Conservation (phyloP, 75 land plant species). For the Isoetes taiwanensis region DNA sequence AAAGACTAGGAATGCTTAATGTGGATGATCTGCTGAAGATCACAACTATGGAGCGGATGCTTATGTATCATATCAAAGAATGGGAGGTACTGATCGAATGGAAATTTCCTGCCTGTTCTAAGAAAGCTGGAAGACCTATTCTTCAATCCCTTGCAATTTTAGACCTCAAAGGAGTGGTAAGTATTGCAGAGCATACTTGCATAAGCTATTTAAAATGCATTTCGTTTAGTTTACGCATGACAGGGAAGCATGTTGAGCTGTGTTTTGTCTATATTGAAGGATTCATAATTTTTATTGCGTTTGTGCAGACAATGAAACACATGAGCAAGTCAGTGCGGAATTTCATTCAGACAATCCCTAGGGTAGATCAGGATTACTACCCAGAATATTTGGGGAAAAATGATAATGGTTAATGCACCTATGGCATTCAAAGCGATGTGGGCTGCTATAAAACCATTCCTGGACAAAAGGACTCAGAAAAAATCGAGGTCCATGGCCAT, state of each 20-base stretch:
- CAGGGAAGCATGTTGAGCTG: too few relatives aligned
- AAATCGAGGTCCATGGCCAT: constrained; percentile 31
- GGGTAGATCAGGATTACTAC: constrained; percentile 31
- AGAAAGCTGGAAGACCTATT: constrained; percentile 18
- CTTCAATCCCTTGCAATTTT: constrained; percentile 25
- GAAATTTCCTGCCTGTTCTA: constrained; percentile 37
- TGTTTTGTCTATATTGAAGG: too few relatives aligned
- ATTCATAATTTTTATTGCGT: not conserved
- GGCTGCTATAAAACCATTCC: constrained; percentile 37
- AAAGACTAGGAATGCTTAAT: constrained; percentile 26
- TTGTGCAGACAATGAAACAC: constrained; percentile 33
- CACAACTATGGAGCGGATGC: constrained; percentile 25
- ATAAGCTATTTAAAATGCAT: not conserved
- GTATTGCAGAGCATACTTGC: not conserved
- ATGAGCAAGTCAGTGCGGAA: constrained; percentile 37
- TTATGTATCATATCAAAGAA: constrained; percentile 28
- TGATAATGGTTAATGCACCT: constrained; percentile 33
- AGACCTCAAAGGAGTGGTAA: constrained; percentile 37
- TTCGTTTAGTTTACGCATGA: not conserved
- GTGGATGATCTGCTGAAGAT: constrained; percentile 25
- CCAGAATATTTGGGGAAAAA: constrained; percentile 33
- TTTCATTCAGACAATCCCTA: constrained; percentile 30
- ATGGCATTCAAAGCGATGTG: constrained; percentile 34
- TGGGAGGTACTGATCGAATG: constrained; percentile 26
- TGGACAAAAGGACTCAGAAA: constrained; percentile 33